phyloP scores from a whole-genome alignment of 192 early-diverging fungal genomes.

The Rhizophagus sp. region DNA sequence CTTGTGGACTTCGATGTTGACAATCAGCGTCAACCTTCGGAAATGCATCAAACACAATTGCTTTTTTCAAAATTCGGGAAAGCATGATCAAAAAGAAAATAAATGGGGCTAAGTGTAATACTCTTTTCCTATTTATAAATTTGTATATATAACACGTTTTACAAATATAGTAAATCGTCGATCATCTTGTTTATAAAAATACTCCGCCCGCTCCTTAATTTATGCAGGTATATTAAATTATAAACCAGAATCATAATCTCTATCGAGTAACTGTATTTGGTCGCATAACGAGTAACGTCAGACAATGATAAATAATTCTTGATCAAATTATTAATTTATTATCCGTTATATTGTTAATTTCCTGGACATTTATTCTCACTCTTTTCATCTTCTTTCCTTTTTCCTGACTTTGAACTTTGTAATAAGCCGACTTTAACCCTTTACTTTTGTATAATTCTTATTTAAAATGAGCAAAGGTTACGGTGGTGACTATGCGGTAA shows the following conservation, averaged over 20 bases:
- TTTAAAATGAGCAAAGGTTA: neutral
- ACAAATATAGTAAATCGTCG: no score
- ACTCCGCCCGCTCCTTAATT: no score
- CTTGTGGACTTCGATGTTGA: conserved; percentile 69
- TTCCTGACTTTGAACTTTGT: neutral
- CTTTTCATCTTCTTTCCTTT: neutral
- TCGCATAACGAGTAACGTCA: no score
- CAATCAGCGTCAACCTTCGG: conserved; percentile 84
- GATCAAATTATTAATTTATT: neutral
- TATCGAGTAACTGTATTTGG: no score
- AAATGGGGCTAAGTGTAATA: neutral
- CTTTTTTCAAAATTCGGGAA: conserved; percentile 7
- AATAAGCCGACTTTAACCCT: neutral
- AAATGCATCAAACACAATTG: conserved; percentile 72
- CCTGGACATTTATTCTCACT: neutral
- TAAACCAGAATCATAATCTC: no score
- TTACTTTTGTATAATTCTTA: neutral
- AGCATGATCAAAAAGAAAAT: neutral
- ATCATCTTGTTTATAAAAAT: no score
- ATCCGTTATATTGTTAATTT: neutral
- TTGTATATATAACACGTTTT: neutral
- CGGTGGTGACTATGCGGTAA: neutral
- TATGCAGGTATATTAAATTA: no score
- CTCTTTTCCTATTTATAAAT: neutral
- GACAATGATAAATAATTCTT: neutral